Percentiles rank a stretch among this genome's conserved stretches.
phyloP scores from a whole-genome alignment of 306 rosid genomes.

The Quercus alba region DNA sequence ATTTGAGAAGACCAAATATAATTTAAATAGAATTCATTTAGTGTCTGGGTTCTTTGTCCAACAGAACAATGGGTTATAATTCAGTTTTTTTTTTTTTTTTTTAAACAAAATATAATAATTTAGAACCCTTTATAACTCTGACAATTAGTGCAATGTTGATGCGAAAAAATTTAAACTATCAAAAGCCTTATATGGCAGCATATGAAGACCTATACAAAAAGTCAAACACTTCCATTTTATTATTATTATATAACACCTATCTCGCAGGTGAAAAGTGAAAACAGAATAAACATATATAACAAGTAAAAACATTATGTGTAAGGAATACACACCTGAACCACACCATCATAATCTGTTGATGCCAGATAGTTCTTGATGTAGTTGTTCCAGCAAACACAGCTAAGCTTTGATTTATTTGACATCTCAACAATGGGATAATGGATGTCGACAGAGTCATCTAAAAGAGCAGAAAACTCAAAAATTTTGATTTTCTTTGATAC shows the following conservation, averaged over 20 bases:
- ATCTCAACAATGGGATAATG: constrained; percentile 91
- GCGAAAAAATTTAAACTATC: no score
- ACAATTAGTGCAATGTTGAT: no score
- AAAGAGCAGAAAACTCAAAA: constrained; percentile 71
- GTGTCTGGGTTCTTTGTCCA: no score
- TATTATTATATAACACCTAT: neutral
- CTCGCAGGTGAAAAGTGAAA: neutral
- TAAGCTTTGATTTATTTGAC: constrained; percentile 76
- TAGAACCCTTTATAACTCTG: no score
- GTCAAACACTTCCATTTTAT: no score
- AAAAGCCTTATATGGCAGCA: no score
- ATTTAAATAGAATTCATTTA: no score
- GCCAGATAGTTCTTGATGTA: constrained; percentile 91
- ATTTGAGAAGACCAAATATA: no score
- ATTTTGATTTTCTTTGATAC: constrained; percentile 87
- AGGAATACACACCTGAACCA: constrained; percentile 67
- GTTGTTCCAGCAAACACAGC: constrained; percentile 95
- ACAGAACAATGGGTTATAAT: no score
- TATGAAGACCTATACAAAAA: no score
- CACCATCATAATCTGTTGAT: constrained; percentile 87
- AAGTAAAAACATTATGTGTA: neutral
- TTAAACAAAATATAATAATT: no score
- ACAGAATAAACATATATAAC: neutral
- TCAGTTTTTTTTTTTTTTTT: no score
- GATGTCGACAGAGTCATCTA: constrained; percentile 69